Conservation (phyloP, 208 protist genomes). For the Leishmania aethiopica region DNA sequence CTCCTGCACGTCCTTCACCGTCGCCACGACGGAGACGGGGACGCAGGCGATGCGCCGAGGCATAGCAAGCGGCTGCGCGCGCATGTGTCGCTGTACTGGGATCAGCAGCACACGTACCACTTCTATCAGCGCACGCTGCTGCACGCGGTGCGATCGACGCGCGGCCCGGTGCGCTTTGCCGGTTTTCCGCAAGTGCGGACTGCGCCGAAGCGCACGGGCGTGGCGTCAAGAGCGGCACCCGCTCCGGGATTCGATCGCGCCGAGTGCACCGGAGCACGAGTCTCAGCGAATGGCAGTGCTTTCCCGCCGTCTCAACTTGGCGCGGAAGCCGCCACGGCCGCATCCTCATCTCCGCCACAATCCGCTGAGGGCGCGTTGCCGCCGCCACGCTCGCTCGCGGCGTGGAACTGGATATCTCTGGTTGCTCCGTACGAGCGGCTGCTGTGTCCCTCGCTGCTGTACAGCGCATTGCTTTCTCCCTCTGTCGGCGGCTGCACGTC, state of each 20-base stretch:
- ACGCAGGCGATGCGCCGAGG: background rate
- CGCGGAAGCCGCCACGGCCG: background rate
- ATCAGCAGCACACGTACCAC: slow-evolving; percentile 27
- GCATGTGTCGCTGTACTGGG: slow-evolving; percentile 50
- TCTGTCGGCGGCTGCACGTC: slow-evolving; percentile 14
- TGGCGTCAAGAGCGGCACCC: background rate
- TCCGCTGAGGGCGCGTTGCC: background rate
- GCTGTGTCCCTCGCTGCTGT: slow-evolving; percentile 62
- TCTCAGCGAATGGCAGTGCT: background rate
- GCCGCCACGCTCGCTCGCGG: slow-evolving; percentile 24
- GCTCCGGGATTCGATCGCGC: too few relatives aligned
- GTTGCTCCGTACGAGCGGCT: slow-evolving; percentile 59
- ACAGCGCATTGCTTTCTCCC: slow-evolving; percentile 52
- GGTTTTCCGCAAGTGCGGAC: slow-evolving; percentile 43
- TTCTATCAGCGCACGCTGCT: slow-evolving; percentile 32
- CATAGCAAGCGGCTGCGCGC: slow-evolving; percentile 27
- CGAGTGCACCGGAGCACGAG: background rate
- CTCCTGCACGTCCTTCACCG: slow-evolving; percentile 39
- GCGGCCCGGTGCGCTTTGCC: slow-evolving; percentile 43
- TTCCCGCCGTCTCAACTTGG: background rate
- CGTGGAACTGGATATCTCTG: slow-evolving; percentile 36
- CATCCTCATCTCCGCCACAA: background rate
- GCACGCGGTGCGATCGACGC: slow-evolving; percentile 49
- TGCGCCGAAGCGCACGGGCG: background rate
- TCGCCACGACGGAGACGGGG: slow-evolving; percentile 17